These are phyloP conservation scores for Phytophthora brassicae DNA, from an alignment of 352 stramenopile species.

Conservation along the genomic window DNA sequence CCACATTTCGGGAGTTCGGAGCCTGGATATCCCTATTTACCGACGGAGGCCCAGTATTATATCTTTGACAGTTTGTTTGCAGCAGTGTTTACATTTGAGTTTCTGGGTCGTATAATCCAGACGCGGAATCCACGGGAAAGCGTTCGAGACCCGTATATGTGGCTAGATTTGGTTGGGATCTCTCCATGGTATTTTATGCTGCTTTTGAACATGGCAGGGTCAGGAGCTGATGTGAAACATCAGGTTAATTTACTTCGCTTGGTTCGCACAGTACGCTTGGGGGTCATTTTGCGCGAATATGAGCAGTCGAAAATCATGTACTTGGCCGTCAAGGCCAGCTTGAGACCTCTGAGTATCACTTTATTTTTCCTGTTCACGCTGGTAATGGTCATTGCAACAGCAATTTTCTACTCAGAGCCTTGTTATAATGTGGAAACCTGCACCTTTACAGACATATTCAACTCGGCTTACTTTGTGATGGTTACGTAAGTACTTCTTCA, in stretches of 20 bases:
- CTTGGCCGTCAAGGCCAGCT: constrained; percentile 52
- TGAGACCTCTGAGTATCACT: constrained; percentile 59
- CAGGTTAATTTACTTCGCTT: constrained; percentile 48
- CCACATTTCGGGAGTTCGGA: constrained; percentile 49
- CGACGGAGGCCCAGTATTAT: constrained; percentile 35
- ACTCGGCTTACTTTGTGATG: constrained; percentile 84
- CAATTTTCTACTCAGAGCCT: constrained; percentile 74
- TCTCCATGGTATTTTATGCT: constrained; percentile 58
- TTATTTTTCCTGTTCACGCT: constrained; percentile 80
- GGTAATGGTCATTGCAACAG: constrained; percentile 73
- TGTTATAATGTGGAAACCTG: constrained; percentile 80
- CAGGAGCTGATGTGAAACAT: constrained; percentile 18
- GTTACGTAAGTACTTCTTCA: constrained; percentile 60
- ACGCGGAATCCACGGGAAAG: constrained; percentile 32
- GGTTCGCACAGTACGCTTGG: constrained; percentile 53
- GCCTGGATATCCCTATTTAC: constrained; percentile 63
- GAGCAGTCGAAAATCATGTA: constrained; percentile 66
- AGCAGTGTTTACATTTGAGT: constrained; percentile 58
- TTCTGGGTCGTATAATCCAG: constrained; percentile 37
- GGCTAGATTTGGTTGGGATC: constrained; percentile 58
- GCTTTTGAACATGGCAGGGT: constrained; percentile 9
- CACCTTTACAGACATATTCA: constrained; percentile 84
- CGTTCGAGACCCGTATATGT: constrained; percentile 43
- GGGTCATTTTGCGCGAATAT: constrained; percentile 52
- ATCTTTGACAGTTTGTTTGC: constrained; percentile 45